Percentiles rank a stretch among this genome's conserved stretches.
Conservation (phyloP, 768 basidiomycete species). For the Lactifluus subvellereus region DNA sequence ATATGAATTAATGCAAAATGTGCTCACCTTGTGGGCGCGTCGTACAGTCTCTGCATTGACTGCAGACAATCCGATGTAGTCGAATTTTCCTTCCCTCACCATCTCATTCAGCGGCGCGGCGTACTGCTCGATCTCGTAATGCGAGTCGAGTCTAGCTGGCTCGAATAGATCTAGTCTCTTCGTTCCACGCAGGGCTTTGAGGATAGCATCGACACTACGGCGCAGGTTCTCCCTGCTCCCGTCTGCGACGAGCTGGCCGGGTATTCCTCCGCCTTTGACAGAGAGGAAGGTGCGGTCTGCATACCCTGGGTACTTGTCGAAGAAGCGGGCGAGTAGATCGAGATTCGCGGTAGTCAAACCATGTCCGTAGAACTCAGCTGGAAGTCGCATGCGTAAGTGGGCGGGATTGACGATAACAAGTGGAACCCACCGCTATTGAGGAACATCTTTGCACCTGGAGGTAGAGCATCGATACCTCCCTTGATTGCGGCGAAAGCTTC, state of each 20-base stretch:
- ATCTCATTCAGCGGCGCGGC: constrained; percentile 40
- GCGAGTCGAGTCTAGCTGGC: constrained; percentile 43
- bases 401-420: background rate
- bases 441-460: constrained; percentile 43
- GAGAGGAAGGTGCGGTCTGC: constrained; percentile 43
- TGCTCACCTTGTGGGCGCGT: constrained; percentile 29
- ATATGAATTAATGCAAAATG: background rate
- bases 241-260: constrained; percentile 20
- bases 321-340: constrained; percentile 45
- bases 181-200: constrained; percentile 41
- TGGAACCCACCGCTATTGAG: constrained; percentile 43
- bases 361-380: constrained; percentile 54
- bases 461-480: constrained; percentile 40
- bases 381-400: background rate
- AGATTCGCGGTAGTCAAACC: constrained; percentile 40
- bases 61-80: constrained; percentile 56
- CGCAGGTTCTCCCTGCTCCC: constrained; percentile 40
- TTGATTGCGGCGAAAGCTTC: constrained; percentile 59
- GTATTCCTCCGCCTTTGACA: constrained; percentile 38
- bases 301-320: constrained; percentile 40
- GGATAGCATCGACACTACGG: constrained; percentile 41
- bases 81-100: constrained; percentile 50
- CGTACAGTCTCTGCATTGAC: constrained; percentile 43
- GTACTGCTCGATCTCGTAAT: constrained; percentile 41
- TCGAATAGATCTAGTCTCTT: constrained; percentile 59